phyloP scores from a whole-genome alignment of 805 yeast genomes.

The Candida succiphila region DNA sequence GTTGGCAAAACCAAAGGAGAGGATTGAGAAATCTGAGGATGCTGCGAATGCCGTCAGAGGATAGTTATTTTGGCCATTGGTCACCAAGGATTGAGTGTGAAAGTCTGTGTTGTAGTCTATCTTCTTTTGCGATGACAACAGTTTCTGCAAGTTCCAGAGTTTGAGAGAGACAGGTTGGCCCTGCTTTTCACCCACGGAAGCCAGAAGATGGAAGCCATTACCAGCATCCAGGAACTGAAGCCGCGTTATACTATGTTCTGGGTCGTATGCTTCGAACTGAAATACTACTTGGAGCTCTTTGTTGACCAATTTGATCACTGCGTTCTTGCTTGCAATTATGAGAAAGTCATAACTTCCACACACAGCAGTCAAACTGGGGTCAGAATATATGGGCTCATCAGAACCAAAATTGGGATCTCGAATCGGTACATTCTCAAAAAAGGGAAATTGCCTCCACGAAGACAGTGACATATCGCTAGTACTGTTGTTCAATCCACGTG shows the following conservation, averaged over 20 bases:
- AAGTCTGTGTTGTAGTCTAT: conserved; percentile 29
- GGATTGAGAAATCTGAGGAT: conserved; percentile 45
- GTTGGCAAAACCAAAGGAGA: conserved; percentile 74
- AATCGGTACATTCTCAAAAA: conserved; percentile 76
- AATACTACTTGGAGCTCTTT: conserved; percentile 33
- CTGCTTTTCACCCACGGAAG: conserved; percentile 66
- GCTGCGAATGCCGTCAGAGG: conserved; percentile 64
- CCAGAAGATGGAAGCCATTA: conserved; percentile 37
- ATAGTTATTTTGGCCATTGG: conserved; percentile 65
- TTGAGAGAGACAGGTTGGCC: conserved; percentile 62
- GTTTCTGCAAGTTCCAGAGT: conserved; percentile 61
- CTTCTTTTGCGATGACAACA: conserved; percentile 18
- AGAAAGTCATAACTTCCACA: conserved; percentile 46
- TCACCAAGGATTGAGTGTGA: conserved; percentile 52
- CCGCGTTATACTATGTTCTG: conserved; percentile 53
- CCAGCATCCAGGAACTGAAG: conserved; percentile 30
- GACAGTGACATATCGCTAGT: conserved; percentile 21
- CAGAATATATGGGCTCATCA: conserved; percentile 63
- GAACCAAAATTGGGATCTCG: conserved; percentile 70
- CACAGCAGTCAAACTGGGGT: conserved; percentile 58
- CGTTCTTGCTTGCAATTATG: conserved; percentile 48
- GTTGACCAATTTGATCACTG: conserved; percentile 47
- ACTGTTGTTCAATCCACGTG: too few species aligned
- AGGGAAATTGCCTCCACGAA: conserved; percentile 61
- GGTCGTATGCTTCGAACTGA: conserved; percentile 55